A percentile compares a stretch with the other conserved stretches of the same genome.
Conservation (phyloP, 306 rosid species). For the Lithocarpus polystachyus region DNA sequence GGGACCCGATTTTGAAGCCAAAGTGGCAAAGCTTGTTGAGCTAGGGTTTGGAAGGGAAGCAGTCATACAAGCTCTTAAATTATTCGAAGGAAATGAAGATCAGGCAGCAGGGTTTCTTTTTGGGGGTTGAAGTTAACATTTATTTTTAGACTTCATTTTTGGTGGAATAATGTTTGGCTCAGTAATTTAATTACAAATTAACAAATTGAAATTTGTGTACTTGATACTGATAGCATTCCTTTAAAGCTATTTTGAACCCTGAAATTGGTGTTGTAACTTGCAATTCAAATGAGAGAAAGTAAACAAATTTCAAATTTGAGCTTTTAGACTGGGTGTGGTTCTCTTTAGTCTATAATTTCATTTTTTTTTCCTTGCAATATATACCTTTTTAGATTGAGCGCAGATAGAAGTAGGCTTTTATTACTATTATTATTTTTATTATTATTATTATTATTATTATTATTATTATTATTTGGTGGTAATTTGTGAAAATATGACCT, state of each 20-base stretch:
- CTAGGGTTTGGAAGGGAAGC: conserved; percentile 88
- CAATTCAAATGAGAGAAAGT: not conserved
- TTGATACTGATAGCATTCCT: not conserved
- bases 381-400: not conserved
- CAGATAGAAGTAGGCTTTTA: too few relatives aligned
- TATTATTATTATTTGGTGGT: too few relatives aligned
- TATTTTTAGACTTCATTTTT: not conserved
- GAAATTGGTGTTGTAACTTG: not conserved
- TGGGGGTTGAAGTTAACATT: conserved; percentile 31
- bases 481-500: too few relatives aligned
- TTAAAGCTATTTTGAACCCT: not conserved
- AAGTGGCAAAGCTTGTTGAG: conserved; percentile 90
- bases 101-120: conserved; percentile 60
- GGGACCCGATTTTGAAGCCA: conserved; percentile 75
- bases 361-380: not conserved
- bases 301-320: not conserved
- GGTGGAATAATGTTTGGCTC: not conserved
- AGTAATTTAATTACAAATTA: not conserved
- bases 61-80: conserved; percentile 75
- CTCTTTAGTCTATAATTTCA: not conserved
- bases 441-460: too few relatives aligned
- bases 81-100: conserved; percentile 57
- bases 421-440: too few relatives aligned
- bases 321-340: not conserved
- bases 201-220: not conserved